These are phyloP conservation scores for Trametes elegans DNA, from an alignment of 768 basidiomycete genomes.

Conservation along the genomic window DNA sequence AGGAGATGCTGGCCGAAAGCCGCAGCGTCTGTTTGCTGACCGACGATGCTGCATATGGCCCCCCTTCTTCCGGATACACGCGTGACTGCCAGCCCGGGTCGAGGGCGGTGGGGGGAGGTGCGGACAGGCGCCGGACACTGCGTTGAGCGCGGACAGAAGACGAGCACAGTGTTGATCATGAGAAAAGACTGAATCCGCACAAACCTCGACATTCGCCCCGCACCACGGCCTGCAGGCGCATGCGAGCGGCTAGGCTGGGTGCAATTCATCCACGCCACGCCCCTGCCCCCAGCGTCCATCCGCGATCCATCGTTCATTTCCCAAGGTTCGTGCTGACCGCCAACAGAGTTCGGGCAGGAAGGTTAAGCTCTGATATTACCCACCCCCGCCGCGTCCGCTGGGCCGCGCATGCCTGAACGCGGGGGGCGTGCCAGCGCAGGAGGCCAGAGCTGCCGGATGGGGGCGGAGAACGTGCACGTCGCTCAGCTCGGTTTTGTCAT, in stretches of 20 bases:
- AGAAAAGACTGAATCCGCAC: no score
- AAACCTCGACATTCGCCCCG: no score
- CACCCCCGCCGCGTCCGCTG: constrained; percentile 11
- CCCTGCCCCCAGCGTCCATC: no score
- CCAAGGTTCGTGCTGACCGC: constrained; percentile 21
- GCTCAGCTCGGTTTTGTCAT: constrained; percentile 24
- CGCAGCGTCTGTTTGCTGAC: constrained; percentile 19
- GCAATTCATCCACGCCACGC: neutral
- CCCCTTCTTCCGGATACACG: constrained; percentile 11
- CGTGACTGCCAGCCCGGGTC: no score
- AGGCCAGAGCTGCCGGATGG: constrained; percentile 30
- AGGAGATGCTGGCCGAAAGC: constrained; percentile 16
- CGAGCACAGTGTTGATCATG: no score
- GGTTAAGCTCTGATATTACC: constrained; percentile 29
- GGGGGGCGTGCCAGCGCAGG: constrained; percentile 24
- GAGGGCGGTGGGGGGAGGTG: no score
- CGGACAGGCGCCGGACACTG: no score
- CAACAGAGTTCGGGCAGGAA: constrained; percentile 17
- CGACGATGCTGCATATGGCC: constrained; percentile 1
- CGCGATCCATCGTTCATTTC: constrained; percentile 16
- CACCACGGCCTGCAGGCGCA: no score
- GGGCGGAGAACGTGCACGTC: constrained; percentile 14
- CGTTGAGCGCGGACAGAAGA: no score
- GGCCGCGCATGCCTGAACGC: constrained; percentile 30
- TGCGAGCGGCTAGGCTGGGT: constrained; percentile 8